phyloP scores from a whole-genome alignment of 345 rosid species.

The Linum tenue region DNA sequence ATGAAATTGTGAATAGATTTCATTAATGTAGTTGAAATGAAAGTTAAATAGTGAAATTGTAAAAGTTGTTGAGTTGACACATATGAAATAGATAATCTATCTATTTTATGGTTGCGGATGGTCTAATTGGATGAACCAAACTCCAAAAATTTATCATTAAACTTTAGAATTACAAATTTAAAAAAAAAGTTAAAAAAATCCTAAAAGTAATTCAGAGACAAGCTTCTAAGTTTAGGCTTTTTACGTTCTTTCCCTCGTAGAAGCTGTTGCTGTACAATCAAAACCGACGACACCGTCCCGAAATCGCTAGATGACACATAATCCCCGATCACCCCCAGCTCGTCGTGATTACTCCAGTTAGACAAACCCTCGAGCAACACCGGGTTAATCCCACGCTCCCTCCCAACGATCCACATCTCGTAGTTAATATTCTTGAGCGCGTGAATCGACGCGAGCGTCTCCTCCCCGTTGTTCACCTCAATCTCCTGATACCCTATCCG shows the following conservation, averaged over 20 bases:
- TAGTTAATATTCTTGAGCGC: slow-evolving; percentile 33
- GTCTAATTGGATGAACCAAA: no score
- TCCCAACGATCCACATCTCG: slow-evolving; percentile 75
- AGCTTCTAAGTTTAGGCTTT: not conserved
- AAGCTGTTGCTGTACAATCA: slow-evolving; percentile 68
- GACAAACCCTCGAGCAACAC: slow-evolving; percentile 47
- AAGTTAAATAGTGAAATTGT: no score
- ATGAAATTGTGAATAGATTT: no score
- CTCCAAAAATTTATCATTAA: no score
- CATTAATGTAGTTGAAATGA: no score
- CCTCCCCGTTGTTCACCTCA: slow-evolving; percentile 57
- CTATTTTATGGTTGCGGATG: no score
- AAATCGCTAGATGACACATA: slow-evolving; percentile 41
- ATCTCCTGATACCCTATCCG: slow-evolving; percentile 52
- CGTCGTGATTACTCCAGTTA: slow-evolving; percentile 45
- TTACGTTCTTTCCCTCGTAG: slow-evolving; percentile 22
- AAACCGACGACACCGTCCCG: slow-evolving; percentile 40
- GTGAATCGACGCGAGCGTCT: slow-evolving; percentile 49
- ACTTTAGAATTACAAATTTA: no score
- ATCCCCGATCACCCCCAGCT: slow-evolving; percentile 60
- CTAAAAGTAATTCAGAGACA: not conserved
- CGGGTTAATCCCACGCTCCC: slow-evolving; percentile 50
- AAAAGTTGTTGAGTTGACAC: no score
- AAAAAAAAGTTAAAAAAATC: not conserved
- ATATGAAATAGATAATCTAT: no score